phyloP scores from a whole-genome alignment of 2,329 filamentous ascomycete species.

The Plectosphaerella plurivora region DNA sequence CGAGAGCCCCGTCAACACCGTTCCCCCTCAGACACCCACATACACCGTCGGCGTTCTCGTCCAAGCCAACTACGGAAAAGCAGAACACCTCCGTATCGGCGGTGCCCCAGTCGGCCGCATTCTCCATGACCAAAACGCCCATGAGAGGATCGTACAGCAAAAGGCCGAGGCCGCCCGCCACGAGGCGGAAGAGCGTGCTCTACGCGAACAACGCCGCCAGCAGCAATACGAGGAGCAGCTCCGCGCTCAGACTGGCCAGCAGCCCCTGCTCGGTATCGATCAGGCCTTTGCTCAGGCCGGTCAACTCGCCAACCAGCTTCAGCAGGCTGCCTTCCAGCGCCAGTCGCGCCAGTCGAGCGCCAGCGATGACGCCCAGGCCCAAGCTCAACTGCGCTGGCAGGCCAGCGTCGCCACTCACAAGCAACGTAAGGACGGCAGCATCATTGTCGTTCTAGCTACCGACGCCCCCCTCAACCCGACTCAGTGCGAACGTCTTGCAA shows the following conservation, averaged over 20 bases:
- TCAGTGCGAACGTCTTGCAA: constrained; percentile 54
- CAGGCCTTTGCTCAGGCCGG: constrained; percentile 19
- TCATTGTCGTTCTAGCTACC: constrained; percentile 56
- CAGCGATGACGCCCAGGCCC: not conserved
- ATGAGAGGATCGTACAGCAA: constrained; percentile 19
- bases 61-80: constrained; percentile 61
- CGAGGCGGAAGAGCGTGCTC: not conserved
- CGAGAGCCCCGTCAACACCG: not conserved
- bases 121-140: constrained; percentile 36
- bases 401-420: constrained; percentile 23
- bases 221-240: constrained; percentile 24
- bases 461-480: constrained; percentile 54
- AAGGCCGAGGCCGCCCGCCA: constrained; percentile 7
- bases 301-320: constrained; percentile 24
- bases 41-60: constrained; percentile 60
- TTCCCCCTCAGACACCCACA: constrained; percentile 8
- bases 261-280: not conserved
- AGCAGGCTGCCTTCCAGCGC: too few species aligned
- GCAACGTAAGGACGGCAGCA: constrained; percentile 56
- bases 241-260: not conserved
- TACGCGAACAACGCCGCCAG: not conserved
- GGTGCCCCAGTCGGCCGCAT: constrained; percentile 59
- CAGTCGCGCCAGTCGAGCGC: too few species aligned
- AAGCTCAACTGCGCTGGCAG: constrained; percentile 3
- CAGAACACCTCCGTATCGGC: constrained; percentile 50